Base-by-base conservation (phyloP, 768 basidiomycete genomes). In the Tricholoma sp. region DNA sequence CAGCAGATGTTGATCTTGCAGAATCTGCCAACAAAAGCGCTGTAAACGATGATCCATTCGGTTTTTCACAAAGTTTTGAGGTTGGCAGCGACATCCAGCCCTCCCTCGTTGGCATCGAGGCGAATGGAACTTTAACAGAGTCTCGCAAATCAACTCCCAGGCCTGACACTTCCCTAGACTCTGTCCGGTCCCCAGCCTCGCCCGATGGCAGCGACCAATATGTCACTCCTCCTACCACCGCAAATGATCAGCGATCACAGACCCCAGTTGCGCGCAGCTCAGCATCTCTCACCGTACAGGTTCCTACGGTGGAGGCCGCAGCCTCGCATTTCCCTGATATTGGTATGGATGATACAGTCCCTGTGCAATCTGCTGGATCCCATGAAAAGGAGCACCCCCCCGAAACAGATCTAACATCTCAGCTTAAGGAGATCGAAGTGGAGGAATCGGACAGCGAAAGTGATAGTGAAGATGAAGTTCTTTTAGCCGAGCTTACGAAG, bases 351-450 rank as follows among this genome's bases (percentile, higher is more conserved):
- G 54, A 56, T 50, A 8, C 59, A 11, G 48, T 57, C 5, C 44
- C 53, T 20, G 54, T 13, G 52, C 29, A 52, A 55, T 32, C 65
- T 55, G 31, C 53, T 44, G 45, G 31, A n/a, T 17, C 58, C 24
- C 61, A 66, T 17, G 49, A 60, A 11, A 57, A 59, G 9, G 65
- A 63, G 4, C 60, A 63, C 3, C 52, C 63, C 1, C 66, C 72
- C 41, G 76, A 76, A 54, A 85, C 83, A 0, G 82, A 88, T 57
- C 67, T 89, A 12, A 72, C 67, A 6, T 61, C 78, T n/a, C 67
- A 74, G 44, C 71, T 85, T 10, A 79, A 81, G 55, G 85, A 89
- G 47, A 63, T 89, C 55, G 85, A 86, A 29, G 69, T 75, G 9
- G 69, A 82, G 2, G 85, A 83, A 10, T 74, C 79, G 3, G 74